A percentile compares a stretch with the other conserved stretches of the same genome.
phyloP scores from a whole-genome alignment of 768 basidiomycete species.

The Leccinum subtestaceum region DNA sequence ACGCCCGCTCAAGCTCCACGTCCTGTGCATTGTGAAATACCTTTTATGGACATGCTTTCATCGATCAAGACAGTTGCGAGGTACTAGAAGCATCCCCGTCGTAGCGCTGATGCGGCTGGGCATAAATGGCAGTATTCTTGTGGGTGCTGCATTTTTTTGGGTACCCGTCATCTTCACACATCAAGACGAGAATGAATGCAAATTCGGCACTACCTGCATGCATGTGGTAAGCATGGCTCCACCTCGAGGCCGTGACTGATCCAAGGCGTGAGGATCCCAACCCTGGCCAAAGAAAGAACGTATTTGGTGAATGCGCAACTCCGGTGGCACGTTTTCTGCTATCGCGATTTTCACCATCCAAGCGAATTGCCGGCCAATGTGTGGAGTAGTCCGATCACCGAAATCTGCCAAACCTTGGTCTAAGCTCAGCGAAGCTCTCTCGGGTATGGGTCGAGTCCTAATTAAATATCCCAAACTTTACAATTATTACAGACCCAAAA shows the following conservation, averaged over 20 bases:
- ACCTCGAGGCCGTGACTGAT: conserved; percentile 37
- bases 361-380: conserved; percentile 22
- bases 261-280: conserved; percentile 30
- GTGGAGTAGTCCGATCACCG: conserved; percentile 29
- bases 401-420: conserved; percentile 25
- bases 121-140: conserved; percentile 24
- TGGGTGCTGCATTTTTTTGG: conserved; percentile 21
- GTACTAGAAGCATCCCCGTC: conserved; percentile 14
- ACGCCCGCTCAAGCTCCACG: conserved; percentile 30
- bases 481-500: conserved; percentile 9
- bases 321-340: conserved; percentile 18
- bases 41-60: conserved; percentile 8
- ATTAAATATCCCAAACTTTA: conserved; percentile 27
- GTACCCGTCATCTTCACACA: conserved; percentile 20
- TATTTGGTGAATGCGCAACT: conserved; percentile 17
- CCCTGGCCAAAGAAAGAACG: conserved; percentile 13
- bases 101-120: conserved; percentile 18
- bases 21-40: conserved; percentile 29
- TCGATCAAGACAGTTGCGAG: conserved; percentile 18
- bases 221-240: conserved; percentile 34
- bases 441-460: conserved; percentile 6
- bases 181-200: conserved; percentile 29
- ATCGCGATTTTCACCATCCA: conserved; percentile 14
- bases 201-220: conserved; percentile 26
- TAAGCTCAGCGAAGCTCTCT: conserved; percentile 30